phyloP scores from a whole-genome alignment of 306 rosid species.

The Acacia melanoxylon region DNA sequence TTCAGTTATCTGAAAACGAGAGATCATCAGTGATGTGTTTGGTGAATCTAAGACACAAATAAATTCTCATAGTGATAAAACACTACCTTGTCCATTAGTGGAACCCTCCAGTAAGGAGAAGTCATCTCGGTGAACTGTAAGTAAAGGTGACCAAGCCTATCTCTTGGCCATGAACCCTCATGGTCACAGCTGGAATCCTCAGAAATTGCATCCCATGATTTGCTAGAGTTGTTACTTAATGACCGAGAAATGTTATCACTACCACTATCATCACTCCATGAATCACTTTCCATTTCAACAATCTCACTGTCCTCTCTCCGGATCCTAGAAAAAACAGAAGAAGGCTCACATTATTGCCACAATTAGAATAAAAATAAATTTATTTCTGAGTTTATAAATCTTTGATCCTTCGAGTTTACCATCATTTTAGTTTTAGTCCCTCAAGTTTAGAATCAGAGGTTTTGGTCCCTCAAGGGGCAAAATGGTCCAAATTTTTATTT shows the following conservation, averaged over 20 bases:
- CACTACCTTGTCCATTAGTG: slow-evolving; percentile 65
- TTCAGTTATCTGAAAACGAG: slow-evolving; percentile 55
- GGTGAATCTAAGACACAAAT: not conserved
- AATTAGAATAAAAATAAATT: not conserved
- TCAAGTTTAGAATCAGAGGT: too few species aligned
- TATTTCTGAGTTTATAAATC: not conserved
- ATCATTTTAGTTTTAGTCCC: too few species aligned
- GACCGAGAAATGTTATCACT: slow-evolving; percentile 69
- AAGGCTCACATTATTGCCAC: not conserved
- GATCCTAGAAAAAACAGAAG: slow-evolving; percentile 29
- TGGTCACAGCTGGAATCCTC: slow-evolving; percentile 71
- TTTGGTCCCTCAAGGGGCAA: too few species aligned
- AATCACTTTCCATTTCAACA: slow-evolving; percentile 69
- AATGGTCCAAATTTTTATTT: too few species aligned
- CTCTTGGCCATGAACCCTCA: slow-evolving; percentile 58
- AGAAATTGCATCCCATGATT: slow-evolving; percentile 69
- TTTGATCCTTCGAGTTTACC: too few species aligned
- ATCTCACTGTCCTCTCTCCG: slow-evolving; percentile 50
- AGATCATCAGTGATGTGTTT: not conserved
- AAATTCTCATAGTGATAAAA: slow-evolving; percentile 4
- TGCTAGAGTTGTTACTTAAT: slow-evolving; percentile 72
- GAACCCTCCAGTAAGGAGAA: slow-evolving; percentile 72
- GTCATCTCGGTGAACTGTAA: slow-evolving; percentile 57
- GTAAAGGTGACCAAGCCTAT: slow-evolving; percentile 62
- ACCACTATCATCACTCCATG: slow-evolving; percentile 79